Percentiles rank a stretch among this genome's conserved stretches.
phyloP scores from a whole-genome alignment of 352 stramenopile species.

The Elongisporangium senticosum region DNA sequence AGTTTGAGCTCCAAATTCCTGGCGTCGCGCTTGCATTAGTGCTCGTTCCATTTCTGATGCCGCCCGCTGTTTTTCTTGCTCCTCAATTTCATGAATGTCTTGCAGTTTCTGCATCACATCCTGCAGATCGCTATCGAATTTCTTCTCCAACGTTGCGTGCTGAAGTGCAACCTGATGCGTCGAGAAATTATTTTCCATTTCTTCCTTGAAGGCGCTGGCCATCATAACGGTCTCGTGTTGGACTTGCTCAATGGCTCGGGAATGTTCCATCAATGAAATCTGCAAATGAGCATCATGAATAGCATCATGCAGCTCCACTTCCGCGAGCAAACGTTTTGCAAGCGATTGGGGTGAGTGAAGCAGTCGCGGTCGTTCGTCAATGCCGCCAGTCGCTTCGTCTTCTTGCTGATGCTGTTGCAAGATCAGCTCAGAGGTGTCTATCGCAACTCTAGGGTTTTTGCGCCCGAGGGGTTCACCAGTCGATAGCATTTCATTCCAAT shows the following conservation, averaged over 20 bases:
- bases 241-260: slow-evolving; percentile 39
- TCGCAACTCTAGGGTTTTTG: slow-evolving; percentile 9
- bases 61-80: slow-evolving; percentile 11
- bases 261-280: slow-evolving; percentile 50
- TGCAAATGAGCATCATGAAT: slow-evolving; percentile 61
- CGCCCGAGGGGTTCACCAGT: neutral
- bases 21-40: slow-evolving; percentile 19
- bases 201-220: slow-evolving; percentile 59
- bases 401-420: slow-evolving; percentile 14
- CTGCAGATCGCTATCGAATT: slow-evolving; percentile 46
- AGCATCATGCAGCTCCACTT: slow-evolving; percentile 63
- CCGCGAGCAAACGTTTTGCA: slow-evolving; percentile 40
- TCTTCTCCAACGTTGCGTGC: slow-evolving; percentile 33
- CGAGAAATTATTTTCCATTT: slow-evolving; percentile 42
- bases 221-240: slow-evolving; percentile 47
- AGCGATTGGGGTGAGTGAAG: slow-evolving; percentile 45
- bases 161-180: slow-evolving; percentile 46
- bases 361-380: slow-evolving; percentile 12
- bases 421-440: slow-evolving; percentile 20
- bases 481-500: slow-evolving; percentile 24
- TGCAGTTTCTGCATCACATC: slow-evolving; percentile 36
- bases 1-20: slow-evolving; percentile 51
- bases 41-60: slow-evolving; percentile 13
- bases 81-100: slow-evolving; percentile 24
- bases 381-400: slow-evolving; percentile 7